phyloP scores from a whole-genome alignment of 2,329 filamentous ascomycete species.

The Cyphellophora europaea region DNA sequence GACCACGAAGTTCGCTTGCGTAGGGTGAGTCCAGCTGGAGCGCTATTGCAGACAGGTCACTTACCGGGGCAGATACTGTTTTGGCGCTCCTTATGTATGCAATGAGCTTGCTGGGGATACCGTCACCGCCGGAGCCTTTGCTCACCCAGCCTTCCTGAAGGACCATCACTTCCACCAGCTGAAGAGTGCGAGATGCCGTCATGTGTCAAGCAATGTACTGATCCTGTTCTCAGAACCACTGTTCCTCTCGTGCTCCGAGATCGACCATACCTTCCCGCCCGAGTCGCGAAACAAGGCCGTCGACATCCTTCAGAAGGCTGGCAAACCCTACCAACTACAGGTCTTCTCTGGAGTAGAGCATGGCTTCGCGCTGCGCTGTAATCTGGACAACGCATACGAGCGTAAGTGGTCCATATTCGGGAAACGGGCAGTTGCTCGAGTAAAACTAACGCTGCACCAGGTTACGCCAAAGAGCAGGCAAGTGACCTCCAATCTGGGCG shows the following conservation, averaged over 20 bases:
- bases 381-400: conserved; percentile 13
- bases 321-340: conserved; percentile 17
- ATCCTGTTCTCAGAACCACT: conserved; percentile 6
- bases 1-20: conserved; percentile 13
- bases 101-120: conserved; percentile 28
- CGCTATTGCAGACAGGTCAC: not conserved
- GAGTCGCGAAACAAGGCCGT: conserved; percentile 11
- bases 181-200: conserved; percentile 18
- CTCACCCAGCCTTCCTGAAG: conserved; percentile 41
- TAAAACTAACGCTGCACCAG: too few species aligned
- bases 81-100: conserved; percentile 36
- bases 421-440: conserved; percentile 1
- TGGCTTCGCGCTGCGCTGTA: conserved; percentile 19
- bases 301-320: conserved; percentile 12
- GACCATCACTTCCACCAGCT: conserved; percentile 35
- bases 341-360: conserved; percentile 19
- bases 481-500: too few species aligned
- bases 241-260: conserved; percentile 12
- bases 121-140: conserved; percentile 39
- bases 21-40: conserved; percentile 6
- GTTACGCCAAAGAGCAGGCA: conserved; percentile 10
- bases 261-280: conserved; percentile 10
- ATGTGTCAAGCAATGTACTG: too few species aligned
- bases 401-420: conserved; percentile 3
- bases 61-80: conserved; percentile 13